Evolutionary conservation across 2,329 filamentous ascomycete genomes (phyloP).

Genomic region (Claviceps fusiformis): DNA sequence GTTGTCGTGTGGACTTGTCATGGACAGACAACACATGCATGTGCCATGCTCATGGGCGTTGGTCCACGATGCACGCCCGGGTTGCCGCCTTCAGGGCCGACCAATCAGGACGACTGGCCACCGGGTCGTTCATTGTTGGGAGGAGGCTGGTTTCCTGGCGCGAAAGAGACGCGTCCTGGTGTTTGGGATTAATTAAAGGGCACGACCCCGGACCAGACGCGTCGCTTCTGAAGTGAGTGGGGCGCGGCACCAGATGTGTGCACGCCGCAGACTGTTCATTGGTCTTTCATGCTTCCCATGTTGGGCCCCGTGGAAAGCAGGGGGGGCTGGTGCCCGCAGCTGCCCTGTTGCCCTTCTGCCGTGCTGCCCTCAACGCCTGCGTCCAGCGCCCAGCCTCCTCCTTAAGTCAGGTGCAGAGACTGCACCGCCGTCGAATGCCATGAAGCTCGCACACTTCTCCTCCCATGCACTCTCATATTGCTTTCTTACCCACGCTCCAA

Average conservation of each 20-base stretch:
- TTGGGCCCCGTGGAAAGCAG: background rate
- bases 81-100: background rate
- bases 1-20: background rate
- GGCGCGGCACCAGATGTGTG: background rate
- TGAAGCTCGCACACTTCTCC: conserved; percentile 9
- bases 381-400: conserved; percentile 10
- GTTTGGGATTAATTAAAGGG: background rate
- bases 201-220: background rate
- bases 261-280: too few relatives aligned
- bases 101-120: background rate
- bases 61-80: background rate
- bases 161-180: background rate
- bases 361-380: too few relatives aligned
- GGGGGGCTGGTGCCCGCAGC: conserved; percentile 10
- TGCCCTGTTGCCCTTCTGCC: too few relatives aligned
- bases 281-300: background rate
- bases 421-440: conserved; percentile 8
- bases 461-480: conserved; percentile 7
- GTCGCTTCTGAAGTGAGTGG: background rate
- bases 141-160: background rate
- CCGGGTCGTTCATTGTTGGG: background rate
- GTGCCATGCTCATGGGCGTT: background rate
- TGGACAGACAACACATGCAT: background rate
- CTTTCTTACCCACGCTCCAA: conserved; percentile 1
- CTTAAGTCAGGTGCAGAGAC: background rate